Evolutionary conservation across 768 basidiomycete species (phyloP), one percentile per base, ranked within the genome.

Genomic region (Leccinum uliginosum): DNA sequence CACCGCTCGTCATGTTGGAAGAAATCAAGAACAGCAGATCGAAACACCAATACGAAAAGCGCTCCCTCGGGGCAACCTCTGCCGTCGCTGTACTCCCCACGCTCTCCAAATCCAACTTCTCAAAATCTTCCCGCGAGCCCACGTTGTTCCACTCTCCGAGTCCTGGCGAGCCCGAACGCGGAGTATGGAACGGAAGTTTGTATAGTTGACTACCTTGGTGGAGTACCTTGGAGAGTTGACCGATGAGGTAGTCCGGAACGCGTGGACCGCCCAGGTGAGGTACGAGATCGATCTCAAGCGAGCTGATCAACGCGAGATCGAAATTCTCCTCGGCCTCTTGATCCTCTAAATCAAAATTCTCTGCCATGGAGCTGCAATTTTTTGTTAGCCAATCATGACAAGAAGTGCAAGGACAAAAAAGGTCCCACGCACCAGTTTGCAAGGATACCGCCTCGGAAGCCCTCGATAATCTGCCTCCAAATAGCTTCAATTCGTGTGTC

Each of bases 21-120:
- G 90, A 94, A 29, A 94, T 77, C 60, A 89, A 67, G 70, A 95
- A 94, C 32, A 96, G 68, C 11, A 94, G 73, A 64, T 96, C 93
- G 55, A 95, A 87, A 66, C 90, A 93, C 93, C 93, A 95, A 73
- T 91, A 94, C 7, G 90, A 86, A 67, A 95, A 95, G 8, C 91
- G 79, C 68, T 95, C 93, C 38, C 93, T 76, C 1, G 88, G 86
- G 27, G 87, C 74, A 23, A 83, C 68, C 14, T 73, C 66, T 0
- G 82, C 82, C 10, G 73, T 70, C 38, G 80, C 81, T 3, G 91
- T 91, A 32, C 80, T 86, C 12, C 89, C 90, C 32, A 78, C 61
- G 68, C 27, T 71, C 53, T 75, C 73, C 51, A 71, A 59, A 35
- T 76, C 75, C 50, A 79, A 59, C 44, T 71, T 74, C 54, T 76